Evolutionary conservation across 176 grass and related monocot genomes (phyloP).

Genomic region (Bromus sterilis): DNA sequence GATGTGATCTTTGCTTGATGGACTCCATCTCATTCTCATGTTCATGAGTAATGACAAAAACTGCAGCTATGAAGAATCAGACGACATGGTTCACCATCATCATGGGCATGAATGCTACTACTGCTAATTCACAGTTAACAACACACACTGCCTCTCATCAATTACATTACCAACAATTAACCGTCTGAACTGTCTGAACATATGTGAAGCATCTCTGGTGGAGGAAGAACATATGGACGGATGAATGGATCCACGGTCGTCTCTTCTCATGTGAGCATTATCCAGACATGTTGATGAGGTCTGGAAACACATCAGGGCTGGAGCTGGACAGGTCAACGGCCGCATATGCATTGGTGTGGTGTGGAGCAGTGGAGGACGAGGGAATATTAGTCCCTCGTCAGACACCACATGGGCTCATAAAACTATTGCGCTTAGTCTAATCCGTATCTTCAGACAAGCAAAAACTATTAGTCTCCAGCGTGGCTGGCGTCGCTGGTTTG

Average conservation of each 20-base stretch:
- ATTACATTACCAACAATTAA: neutral
- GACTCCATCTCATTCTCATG: neutral
- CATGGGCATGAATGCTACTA: constrained; percentile 4
- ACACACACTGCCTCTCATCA: neutral
- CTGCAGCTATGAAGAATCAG: neutral
- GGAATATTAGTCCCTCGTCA: constrained; percentile 28
- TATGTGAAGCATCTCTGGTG: no score
- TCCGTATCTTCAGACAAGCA: constrained; percentile 11
- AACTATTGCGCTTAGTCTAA: neutral
- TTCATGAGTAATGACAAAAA: constrained; percentile 1
- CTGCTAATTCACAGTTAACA: neutral
- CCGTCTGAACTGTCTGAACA: neutral
- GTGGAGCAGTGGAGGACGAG: neutral
- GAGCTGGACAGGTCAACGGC: constrained; percentile 1
- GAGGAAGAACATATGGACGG: no score
- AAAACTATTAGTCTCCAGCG: neutral
- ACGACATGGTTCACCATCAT: neutral
- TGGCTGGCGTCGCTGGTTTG: neutral
- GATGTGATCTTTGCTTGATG: constrained; percentile 33
- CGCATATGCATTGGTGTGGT: neutral
- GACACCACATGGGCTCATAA: constrained; percentile 16
- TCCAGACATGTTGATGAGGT: constrained; percentile 32
- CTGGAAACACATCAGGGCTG: neutral
- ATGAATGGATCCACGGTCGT: neutral
- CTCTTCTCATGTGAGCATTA: constrained; percentile 25